Evolutionary conservation across 306 rosid species (phyloP), one percentile per base, ranked within the genome.

Genomic region (Boehmeria nivea): DNA sequence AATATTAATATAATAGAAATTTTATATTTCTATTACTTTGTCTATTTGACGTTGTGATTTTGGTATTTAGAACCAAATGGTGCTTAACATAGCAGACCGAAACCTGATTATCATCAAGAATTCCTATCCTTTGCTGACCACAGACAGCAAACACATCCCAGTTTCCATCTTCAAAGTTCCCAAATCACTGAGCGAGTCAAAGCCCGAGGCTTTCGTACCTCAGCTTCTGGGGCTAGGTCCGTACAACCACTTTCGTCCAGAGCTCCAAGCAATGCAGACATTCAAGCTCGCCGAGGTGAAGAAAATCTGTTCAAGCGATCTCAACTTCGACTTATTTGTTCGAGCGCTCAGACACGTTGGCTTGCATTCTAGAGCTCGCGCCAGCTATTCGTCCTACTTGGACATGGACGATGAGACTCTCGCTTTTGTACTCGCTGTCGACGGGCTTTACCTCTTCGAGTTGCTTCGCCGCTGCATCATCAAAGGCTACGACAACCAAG

Each of bases 191-290:
- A 34, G 34, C 18, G 28, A 6, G 1, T 47, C 60, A 10, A 70
- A 65, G 4, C 66, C 69, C 28, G 69, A 75, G 56, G 69, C 72
- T 45, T 69, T 59, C 16, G 0, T 17, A 22, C 76, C 80, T 2
- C 51, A 65, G 3, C 34, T 40, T 5, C 23, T 76, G 39, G 72
- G 69, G 11, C n/a, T 70, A 17, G 80, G 73, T 19, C 66, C 65
- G 0, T 23, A 51, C 2, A 34, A 52, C 18, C 80, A 75, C 38
- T 33, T 34, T 6, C 16, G 24, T 2, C 51, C 44, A 0, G 53
- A 75, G n/a, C 65, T 64, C 14, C 64, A 54, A 11, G 62, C 70
- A 2, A 65, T 60, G 76, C 76, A 75, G 43, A 70, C 24, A 49
- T 38, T 25, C 54, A 61, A 70, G 31, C 2, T 60, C 7, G 6